Base-by-base conservation (phyloP, 2,329 filamentous ascomycete species). In the Phaeosphaeria sp. region DNA sequence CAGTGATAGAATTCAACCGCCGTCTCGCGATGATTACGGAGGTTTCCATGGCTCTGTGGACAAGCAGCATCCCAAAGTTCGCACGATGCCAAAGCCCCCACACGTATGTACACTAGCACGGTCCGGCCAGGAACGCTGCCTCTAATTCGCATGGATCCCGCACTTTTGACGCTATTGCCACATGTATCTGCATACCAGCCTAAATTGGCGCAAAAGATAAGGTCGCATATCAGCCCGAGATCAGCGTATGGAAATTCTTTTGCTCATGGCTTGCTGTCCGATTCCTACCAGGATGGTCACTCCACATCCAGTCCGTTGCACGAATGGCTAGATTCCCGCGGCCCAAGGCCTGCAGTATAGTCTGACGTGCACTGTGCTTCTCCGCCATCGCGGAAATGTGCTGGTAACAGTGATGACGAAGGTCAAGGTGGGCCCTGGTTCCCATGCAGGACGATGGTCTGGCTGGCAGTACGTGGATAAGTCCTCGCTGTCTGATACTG, bases 181-280 rank as follows among this genome's bases (percentile, higher is more conserved):
- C 58, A 39, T 30, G 30, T 51, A 58, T 63, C 44, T 53, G 33
- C 33, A 52, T 67, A 59, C 72, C 72, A 51, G 21, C 68, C 63
- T 49, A 50, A 63, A 71, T 53, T 53, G 51, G 63, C 40, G 48
- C 49, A 30, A 67, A 62, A 75, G 74, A 76, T 76, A 76, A 76
- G 73, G 66, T 64, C 64, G 72, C 72, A 74, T 73, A 67, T 56
- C 53, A 51, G 47, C 42, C 39, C 36, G 53, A 36, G 54, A 66
- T 70, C 66, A 61, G 43, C 61, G 52, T 53, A 54, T 58, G 46
- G 45, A 54, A 52, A 56, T 60, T 54, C 25, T 33, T 57, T 42
- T 55, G 39, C 54, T 46, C 24, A 44, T 44, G 52, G 43, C 46
- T 51, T 42, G 25, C 44, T 3, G 43, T 50, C 6, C 36, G 42